Conservation (phyloP, 805 yeast genomes). For the Cyberlindnera euphorbiiphila region DNA sequence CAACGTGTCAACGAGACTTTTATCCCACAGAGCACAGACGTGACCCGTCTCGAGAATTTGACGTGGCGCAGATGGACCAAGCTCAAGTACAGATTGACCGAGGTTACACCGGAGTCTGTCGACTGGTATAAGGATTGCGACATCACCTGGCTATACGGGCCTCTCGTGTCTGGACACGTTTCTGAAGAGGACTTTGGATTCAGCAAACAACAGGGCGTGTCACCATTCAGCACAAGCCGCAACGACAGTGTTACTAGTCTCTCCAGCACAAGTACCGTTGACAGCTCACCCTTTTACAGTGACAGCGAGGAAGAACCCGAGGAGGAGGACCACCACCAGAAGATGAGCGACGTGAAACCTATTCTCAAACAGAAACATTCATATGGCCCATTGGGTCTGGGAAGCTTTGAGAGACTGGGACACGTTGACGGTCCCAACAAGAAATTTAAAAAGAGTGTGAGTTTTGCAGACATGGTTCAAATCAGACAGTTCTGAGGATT, state of each 20-base stretch:
- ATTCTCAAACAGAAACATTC: constrained; percentile 20
- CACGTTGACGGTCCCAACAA: neutral
- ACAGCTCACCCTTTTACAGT: constrained; percentile 15
- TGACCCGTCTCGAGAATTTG: constrained; percentile 67
- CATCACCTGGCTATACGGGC: constrained; percentile 95
- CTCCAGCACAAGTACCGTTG: constrained; percentile 8
- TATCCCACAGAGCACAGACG: constrained; percentile 34
- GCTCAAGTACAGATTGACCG: constrained; percentile 52
- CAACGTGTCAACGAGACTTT: constrained; percentile 24
- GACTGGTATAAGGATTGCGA: constrained; percentile 96
- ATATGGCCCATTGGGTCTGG: constrained; percentile 12
- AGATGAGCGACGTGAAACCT: constrained; percentile 15
- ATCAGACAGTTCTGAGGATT: constrained; percentile 23
- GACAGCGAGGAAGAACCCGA: constrained; percentile 16
- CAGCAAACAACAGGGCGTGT: neutral
- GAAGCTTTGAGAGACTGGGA: constrained; percentile 9
- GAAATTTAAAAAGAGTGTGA: constrained; percentile 22
- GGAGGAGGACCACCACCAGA: constrained; percentile 4
- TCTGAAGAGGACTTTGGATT: constrained; percentile 17
- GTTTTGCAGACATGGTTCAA: constrained; percentile 28
- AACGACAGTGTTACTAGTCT: constrained; percentile 11
- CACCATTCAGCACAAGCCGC: constrained; percentile 3
- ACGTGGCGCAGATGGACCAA: constrained; percentile 97
- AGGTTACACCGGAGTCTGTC: constrained; percentile 74
- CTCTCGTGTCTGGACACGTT: constrained; percentile 33